These are phyloP conservation scores for Scleroderma citrinum DNA, from an alignment of 768 basidiomycete species.

Conservation along the genomic window DNA sequence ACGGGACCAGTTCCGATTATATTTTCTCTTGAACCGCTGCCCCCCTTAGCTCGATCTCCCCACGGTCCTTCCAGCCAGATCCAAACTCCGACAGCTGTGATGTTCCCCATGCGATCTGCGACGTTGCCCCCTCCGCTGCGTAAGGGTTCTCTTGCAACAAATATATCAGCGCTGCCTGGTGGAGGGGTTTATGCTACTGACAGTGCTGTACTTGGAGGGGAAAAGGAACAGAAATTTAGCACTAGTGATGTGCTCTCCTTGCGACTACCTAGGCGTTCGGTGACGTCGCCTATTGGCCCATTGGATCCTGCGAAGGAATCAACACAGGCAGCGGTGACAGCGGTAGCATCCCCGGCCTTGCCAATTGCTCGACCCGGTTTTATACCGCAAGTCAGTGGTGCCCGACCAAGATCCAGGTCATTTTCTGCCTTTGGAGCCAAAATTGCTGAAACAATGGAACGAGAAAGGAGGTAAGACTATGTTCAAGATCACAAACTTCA, in stretches of 20 bases:
- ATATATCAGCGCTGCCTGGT: background rate
- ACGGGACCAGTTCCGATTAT: slow-evolving; percentile 55
- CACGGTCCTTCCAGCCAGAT: background rate
- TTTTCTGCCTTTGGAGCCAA: slow-evolving; percentile 65
- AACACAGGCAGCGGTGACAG: background rate
- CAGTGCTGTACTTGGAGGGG: background rate
- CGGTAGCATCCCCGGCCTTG: background rate
- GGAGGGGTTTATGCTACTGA: background rate
- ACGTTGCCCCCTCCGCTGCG: slow-evolving; percentile 28
- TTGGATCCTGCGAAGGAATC: background rate
- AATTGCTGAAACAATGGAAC: background rate
- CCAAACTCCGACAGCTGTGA: background rate
- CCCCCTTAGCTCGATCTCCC: slow-evolving; percentile 13
- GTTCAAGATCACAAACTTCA: slow-evolving; percentile 3
- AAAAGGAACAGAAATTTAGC: background rate
- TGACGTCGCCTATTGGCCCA: background rate
- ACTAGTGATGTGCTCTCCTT: background rate
- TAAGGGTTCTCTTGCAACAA: slow-evolving; percentile 6
- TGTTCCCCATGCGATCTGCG: slow-evolving; percentile 21
- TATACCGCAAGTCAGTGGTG: slow-evolving; percentile 44
- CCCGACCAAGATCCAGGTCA: slow-evolving; percentile 59
- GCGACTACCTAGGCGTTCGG: slow-evolving; percentile 17
- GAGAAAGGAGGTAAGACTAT: slow-evolving; percentile 16
- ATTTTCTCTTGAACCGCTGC: slow-evolving; percentile 51
- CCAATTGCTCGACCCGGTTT: slow-evolving; percentile 58